Conservation (phyloP, 2,329 filamentous ascomycete genomes). For the Teratosphaeria pseudoeucalypti region DNA sequence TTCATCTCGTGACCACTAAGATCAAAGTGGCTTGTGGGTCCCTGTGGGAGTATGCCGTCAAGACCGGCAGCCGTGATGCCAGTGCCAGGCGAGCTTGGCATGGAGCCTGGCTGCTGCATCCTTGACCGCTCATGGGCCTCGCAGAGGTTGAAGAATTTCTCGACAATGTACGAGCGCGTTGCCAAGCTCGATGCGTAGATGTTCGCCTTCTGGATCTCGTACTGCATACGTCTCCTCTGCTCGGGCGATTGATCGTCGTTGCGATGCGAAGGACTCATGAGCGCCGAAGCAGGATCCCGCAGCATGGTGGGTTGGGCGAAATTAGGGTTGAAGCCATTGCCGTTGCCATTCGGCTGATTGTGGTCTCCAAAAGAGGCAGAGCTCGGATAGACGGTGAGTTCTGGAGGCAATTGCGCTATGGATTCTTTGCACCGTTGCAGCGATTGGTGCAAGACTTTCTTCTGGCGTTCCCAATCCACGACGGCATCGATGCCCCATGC, state of each 20-base stretch:
- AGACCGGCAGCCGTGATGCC: constrained; percentile 28
- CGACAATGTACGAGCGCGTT: constrained; percentile 74
- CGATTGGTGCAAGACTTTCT: constrained; percentile 59
- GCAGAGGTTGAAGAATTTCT: constrained; percentile 71
- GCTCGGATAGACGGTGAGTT: constrained; percentile 50
- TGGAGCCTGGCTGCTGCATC: constrained; percentile 34
- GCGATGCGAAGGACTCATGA: constrained; percentile 24
- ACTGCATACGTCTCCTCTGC: constrained; percentile 48
- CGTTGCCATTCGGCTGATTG: constrained; percentile 13
- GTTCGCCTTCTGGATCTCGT: constrained; percentile 86
- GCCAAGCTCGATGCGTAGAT: constrained; percentile 73
- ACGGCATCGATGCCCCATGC: constrained; percentile 70
- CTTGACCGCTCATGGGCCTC: constrained; percentile 44
- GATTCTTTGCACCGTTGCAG: constrained; percentile 60
- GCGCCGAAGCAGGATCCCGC: constrained; percentile 17
- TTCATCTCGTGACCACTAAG: constrained; percentile 55
- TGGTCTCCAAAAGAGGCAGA: constrained; percentile 21
- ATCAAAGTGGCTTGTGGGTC: constrained; percentile 26
- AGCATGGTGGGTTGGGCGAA: constrained; percentile 14
- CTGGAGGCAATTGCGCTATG: constrained; percentile 56
- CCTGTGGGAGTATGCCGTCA: constrained; percentile 24
- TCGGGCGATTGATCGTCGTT: constrained; percentile 24
- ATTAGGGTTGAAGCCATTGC: constrained; percentile 12
- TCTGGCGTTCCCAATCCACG: constrained; percentile 68
- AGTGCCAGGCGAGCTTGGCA: constrained; percentile 22